Evolutionary conservation across 169 alveolate species (phyloP).

Genomic region (Toxoplasma gondii): DNA sequence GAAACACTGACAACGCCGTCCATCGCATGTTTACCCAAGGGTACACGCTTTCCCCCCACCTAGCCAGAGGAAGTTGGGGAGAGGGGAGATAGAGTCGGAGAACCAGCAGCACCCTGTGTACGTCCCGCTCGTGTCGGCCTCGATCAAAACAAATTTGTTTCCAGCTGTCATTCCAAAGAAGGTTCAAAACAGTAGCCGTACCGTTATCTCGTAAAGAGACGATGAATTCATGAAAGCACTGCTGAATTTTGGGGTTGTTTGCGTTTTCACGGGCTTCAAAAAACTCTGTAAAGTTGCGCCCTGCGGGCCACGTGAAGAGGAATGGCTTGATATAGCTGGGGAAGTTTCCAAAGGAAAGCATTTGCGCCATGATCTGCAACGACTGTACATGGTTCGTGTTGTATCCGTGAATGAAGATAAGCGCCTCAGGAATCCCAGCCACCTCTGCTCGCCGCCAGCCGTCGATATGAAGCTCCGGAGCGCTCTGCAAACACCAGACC

Average conservation of each 20-base stretch:
- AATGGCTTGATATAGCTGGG: constrained; percentile 75
- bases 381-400: constrained; percentile 80
- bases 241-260: constrained; percentile 37
- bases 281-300: constrained; percentile 69
- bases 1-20: background rate
- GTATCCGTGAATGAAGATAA: constrained; percentile 88
- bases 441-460: constrained; percentile 65
- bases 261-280: constrained; percentile 74
- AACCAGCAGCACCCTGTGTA: too few relatives aligned
- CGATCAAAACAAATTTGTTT: too few relatives aligned
- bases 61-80: too few relatives aligned
- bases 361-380: constrained; percentile 66
- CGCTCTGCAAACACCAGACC: background rate
- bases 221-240: constrained; percentile 28
- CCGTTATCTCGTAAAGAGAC: constrained; percentile 50
- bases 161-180: too few relatives aligned
- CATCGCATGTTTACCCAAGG: background rate
- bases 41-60: background rate
- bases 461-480: constrained; percentile 58
- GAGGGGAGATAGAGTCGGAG: too few relatives aligned
- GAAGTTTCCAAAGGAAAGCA: constrained; percentile 72
- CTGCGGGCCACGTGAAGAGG: constrained; percentile 78
- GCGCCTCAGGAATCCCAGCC: constrained; percentile 75
- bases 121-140: too few relatives aligned
- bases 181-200: background rate